phyloP scores from a whole-genome alignment of 192 early-diverging fungal species.

The Rhizophagus prolifer region DNA sequence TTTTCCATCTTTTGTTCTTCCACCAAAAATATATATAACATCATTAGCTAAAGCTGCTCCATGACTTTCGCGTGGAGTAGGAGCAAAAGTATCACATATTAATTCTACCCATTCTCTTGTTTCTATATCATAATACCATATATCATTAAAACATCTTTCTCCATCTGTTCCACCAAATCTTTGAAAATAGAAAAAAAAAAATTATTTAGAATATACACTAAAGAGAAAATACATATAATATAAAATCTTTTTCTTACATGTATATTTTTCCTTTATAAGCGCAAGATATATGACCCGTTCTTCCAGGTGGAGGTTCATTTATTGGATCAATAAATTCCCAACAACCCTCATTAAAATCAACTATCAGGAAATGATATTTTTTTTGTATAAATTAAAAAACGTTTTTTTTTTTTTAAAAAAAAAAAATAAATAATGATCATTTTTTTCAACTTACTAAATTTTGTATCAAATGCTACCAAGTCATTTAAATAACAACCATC shows the following conservation, averaged over 20 bases:
- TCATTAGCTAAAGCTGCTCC: constrained; percentile 43
- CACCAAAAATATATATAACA: constrained; percentile 58
- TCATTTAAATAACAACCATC: constrained; percentile 48
- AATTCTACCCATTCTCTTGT: constrained; percentile 44
- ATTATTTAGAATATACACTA: neutral
- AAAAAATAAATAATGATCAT: neutral
- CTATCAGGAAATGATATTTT: neutral
- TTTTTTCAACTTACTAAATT: constrained; percentile 1
- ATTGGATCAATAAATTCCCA: constrained; percentile 28
- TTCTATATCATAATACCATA: constrained; percentile 51
- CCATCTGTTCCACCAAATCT: constrained; percentile 58
- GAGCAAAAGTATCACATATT: constrained; percentile 45
- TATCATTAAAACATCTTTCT: constrained; percentile 53
- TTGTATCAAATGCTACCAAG: constrained; percentile 3
- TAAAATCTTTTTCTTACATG: constrained; percentile 16
- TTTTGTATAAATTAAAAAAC: neutral
- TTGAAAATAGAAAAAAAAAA: neutral
- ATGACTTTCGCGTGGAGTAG: constrained; percentile 43
- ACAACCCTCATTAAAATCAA: neutral
- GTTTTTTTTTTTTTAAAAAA: too few species aligned
- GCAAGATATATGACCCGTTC: constrained; percentile 25
- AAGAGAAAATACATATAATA: neutral
- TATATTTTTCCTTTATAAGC: constrained; percentile 29
- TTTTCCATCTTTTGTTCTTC: constrained; percentile 42
- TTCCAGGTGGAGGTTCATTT: constrained; percentile 19